Evolutionary conservation across 192 early-diverging fungal genomes (phyloP), one percentile per base, ranked within the genome.

Genomic region (Podila epigama): DNA sequence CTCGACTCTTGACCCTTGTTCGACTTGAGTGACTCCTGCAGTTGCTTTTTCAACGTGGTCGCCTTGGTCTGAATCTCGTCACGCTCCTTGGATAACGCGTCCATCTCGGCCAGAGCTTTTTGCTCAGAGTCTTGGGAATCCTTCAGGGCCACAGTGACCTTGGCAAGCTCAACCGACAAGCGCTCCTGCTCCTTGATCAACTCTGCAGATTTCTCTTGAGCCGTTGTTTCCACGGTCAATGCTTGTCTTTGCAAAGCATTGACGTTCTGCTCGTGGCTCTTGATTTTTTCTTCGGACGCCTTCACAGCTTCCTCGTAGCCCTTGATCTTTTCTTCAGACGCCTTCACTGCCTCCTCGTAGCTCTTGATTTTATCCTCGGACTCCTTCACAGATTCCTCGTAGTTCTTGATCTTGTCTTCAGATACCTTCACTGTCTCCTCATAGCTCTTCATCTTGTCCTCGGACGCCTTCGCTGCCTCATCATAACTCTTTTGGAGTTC

Each of bases 401-500:
- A 18, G 15, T 11, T 56, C 54, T 56, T 31, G 32, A 56, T 33
- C 20, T 33, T 56, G 15, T 56, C 54, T 5, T 32, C 27, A 1
- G 54, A 56, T n/a, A n/a, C n/a, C n/a, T n/a, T n/a, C n/a, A n/a
- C n/a, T n/a, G n/a, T n/a, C n/a, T n/a, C n/a, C n/a, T n/a, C n/a
- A n/a, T n/a, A n/a, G n/a, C n/a, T n/a, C n/a, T n/a, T n/a, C n/a
- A n/a, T n/a, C n/a, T n/a, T n/a, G n/a, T n/a, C n/a, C n/a, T n/a
- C n/a, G n/a, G n/a, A n/a, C 15, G 28, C 54, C 28, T 3, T n/a
- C 2, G 3, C 18, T 10, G 70, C 66, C 3, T 36, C 55, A 32
- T 71, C 51, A 5, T 75, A 58, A 35, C 58, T 69, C 29, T 81
- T 66, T 28, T 69, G 64, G 16, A 67, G 57, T 54, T 69, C 70